Evolutionary conservation across 2,329 filamentous ascomycete genomes (phyloP).

Genomic region (Xylaria sp.): DNA sequence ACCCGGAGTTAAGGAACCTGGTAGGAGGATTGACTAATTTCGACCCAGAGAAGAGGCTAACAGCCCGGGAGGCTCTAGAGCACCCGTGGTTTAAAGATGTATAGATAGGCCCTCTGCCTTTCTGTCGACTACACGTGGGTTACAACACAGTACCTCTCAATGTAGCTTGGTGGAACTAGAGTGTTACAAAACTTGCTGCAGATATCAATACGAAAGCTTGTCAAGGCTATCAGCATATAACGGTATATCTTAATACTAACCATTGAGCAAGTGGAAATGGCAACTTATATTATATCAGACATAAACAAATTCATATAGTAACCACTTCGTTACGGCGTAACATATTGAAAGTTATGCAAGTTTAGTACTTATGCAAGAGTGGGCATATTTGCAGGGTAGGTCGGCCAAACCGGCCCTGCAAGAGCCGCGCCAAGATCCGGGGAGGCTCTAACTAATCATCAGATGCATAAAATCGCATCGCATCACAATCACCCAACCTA

Average conservation of each 20-base stretch:
- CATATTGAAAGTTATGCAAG: too few species aligned
- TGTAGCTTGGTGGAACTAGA: slow-evolving; percentile 3
- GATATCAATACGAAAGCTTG: background rate
- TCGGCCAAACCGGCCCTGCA: background rate
- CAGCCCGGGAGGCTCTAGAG: slow-evolving; percentile 18
- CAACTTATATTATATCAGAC: too few species aligned
- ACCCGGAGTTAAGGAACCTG: slow-evolving; percentile 15
- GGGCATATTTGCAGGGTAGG: slow-evolving; percentile 10
- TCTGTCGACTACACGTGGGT: background rate
- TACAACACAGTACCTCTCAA: background rate
- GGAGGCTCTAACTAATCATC: slow-evolving; percentile 22
- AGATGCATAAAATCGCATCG: slow-evolving; percentile 26
- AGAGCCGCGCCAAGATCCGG: slow-evolving; percentile 38
- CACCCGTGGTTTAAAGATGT: slow-evolving; percentile 20
- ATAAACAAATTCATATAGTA: too few species aligned
- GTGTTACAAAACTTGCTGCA: background rate
- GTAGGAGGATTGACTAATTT: slow-evolving; percentile 25
- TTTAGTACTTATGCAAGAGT: too few species aligned
- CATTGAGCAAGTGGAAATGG: too few species aligned
- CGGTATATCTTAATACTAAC: too few species aligned
- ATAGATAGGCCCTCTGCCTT: slow-evolving; percentile 10
- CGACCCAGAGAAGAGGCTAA: slow-evolving; percentile 21
- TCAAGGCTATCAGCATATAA: too few species aligned
- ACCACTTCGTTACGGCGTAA: too few species aligned
- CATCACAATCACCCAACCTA: slow-evolving; percentile 25